Percentiles rank a stretch among this genome's conserved stretches.
phyloP scores from a whole-genome alignment of 2,329 filamentous ascomycete species.

The Botrytis galanthina region DNA sequence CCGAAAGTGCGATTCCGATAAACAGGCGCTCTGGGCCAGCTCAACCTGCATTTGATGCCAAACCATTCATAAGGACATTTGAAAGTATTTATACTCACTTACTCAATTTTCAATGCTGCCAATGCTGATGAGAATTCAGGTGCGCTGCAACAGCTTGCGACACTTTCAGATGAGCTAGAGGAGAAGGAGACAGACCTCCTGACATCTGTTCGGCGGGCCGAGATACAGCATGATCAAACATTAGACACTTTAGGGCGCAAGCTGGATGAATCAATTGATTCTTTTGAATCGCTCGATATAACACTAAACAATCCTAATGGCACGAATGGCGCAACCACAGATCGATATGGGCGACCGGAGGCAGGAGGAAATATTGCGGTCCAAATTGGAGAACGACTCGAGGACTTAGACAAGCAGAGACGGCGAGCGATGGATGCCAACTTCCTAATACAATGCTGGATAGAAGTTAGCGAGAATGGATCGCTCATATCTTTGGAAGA shows the following conservation, averaged over 20 bases:
- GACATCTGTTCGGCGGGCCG: slow-evolving; percentile 84
- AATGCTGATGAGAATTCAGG: slow-evolving; percentile 44
- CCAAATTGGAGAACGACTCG: slow-evolving; percentile 88
- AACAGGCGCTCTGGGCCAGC: slow-evolving; percentile 73
- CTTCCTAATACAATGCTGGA: slow-evolving; percentile 95
- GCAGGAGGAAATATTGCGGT: slow-evolving; percentile 84
- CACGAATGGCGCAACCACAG: slow-evolving; percentile 44
- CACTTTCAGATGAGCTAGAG: slow-evolving; percentile 79
- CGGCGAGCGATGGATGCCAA: slow-evolving; percentile 88
- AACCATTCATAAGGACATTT: slow-evolving; percentile 93
- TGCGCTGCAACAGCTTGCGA: slow-evolving; percentile 65
- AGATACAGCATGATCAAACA: slow-evolving; percentile 88
- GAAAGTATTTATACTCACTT: slow-evolving; percentile 55
- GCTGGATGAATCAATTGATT: slow-evolving; percentile 85
- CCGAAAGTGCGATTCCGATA: slow-evolving; percentile 76
- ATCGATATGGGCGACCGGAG: slow-evolving; percentile 48
- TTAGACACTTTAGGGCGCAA: slow-evolving; percentile 84
- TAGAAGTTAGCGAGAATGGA: slow-evolving; percentile 87
- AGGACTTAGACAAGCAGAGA: slow-evolving; percentile 90
- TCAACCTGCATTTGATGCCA: slow-evolving; percentile 78
- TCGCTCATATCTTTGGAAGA: slow-evolving; percentile 85
- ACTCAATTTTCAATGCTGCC: neutral
- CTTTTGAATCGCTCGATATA: slow-evolving; percentile 86
- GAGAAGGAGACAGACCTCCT: slow-evolving; percentile 87
- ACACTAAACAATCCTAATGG: slow-evolving; percentile 65